phyloP scores from a whole-genome alignment of 1,139 yeast genomes.

The Protomyces lactucae-debilis region DNA sequence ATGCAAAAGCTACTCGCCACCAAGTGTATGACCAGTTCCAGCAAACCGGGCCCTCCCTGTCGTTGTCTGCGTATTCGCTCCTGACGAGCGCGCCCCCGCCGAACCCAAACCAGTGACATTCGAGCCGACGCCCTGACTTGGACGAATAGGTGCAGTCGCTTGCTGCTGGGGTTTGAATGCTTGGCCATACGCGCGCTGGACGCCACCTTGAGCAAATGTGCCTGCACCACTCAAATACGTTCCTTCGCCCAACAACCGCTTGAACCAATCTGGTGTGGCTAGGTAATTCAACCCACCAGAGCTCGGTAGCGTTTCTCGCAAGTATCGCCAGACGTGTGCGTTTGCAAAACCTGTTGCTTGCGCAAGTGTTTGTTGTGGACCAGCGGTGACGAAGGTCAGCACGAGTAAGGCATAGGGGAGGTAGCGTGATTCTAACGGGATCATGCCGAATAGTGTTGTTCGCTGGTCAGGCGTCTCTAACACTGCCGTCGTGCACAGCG shows the following conservation, averaged over 20 bases:
- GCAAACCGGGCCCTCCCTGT: neutral
- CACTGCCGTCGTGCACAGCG: constrained; percentile 34
- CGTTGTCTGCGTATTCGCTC: neutral
- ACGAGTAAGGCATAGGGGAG: constrained; percentile 39
- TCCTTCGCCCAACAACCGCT: constrained; percentile 12
- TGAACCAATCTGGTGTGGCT: constrained; percentile 15
- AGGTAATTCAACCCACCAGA: constrained; percentile 11
- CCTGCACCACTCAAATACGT: constrained; percentile 10
- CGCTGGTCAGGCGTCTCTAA: constrained; percentile 35
- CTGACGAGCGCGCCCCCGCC: neutral
- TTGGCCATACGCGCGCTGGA: constrained; percentile 10
- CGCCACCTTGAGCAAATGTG: constrained; percentile 15
- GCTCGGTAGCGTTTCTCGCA: constrained; percentile 21
- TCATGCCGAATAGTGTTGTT: constrained; percentile 37
- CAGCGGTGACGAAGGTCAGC: constrained; percentile 37
- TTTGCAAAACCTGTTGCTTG: constrained; percentile 21
- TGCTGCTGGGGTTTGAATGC: constrained; percentile 9
- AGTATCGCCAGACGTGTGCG: constrained; percentile 23
- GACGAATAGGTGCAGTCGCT: neutral
- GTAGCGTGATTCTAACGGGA: constrained; percentile 39
- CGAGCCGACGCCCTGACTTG: neutral
- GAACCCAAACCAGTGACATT: neutral
- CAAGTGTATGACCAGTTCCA: neutral
- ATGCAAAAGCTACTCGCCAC: neutral
- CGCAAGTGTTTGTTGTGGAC: constrained; percentile 31